Evolutionary conservation across 495 filamentous ascomycete species (phyloP).

Genomic region (Trichocladium antarcticum): DNA sequence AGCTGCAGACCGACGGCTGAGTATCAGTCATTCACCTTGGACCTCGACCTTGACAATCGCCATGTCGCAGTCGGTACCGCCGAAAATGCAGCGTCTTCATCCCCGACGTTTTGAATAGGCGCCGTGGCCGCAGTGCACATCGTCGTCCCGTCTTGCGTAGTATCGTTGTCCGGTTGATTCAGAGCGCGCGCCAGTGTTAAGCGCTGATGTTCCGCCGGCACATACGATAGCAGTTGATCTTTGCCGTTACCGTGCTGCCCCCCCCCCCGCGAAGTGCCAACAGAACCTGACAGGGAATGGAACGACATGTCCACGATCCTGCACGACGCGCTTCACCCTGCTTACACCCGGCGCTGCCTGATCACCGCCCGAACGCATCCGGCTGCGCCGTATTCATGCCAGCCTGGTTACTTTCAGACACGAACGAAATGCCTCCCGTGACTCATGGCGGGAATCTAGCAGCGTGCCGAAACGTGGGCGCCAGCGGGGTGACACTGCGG

Average conservation of each 20-base stretch:
- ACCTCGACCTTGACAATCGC: neutral
- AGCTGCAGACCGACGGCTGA: neutral
- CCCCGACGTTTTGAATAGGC: neutral
- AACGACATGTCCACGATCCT: neutral
- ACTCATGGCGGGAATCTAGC: constrained; percentile 4
- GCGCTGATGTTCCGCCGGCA: constrained; percentile 10
- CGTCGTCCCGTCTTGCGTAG: too few species aligned
- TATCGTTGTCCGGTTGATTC: neutral
- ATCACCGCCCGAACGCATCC: constrained; percentile 6
- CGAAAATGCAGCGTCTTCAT: constrained; percentile 7
- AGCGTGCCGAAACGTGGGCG: constrained; percentile 1
- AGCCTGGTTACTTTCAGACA: neutral
- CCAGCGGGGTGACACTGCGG: neutral
- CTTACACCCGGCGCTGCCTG: constrained; percentile 3
- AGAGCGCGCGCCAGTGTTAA: constrained; percentile 2
- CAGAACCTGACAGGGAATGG: neutral
- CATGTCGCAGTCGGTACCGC: neutral
- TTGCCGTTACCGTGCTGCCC: neutral
- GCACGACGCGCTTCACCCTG: neutral
- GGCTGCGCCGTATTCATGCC: neutral
- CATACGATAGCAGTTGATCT: neutral
- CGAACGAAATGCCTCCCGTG: too few species aligned
- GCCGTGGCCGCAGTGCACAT: neutral
- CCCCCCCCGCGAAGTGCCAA: neutral
- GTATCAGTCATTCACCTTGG: too few species aligned